Evolutionary conservation across 805 yeast species (phyloP).

Genomic region (Tetrapisispora namnaoensis): DNA sequence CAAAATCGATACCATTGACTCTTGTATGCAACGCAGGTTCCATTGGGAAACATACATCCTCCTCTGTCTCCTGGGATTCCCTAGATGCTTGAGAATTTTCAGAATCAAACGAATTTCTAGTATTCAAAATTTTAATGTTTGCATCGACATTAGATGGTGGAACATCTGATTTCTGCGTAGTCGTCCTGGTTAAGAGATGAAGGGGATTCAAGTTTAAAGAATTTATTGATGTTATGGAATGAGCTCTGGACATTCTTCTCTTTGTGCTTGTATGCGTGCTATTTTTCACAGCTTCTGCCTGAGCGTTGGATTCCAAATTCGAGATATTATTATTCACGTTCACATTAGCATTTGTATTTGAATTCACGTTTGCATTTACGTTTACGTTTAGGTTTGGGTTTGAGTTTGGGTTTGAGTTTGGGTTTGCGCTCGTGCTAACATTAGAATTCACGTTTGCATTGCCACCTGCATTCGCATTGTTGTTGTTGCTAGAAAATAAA

Average conservation of each 20-base stretch:
- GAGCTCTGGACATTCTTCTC: slow-evolving; percentile 6
- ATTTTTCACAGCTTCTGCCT: not conserved
- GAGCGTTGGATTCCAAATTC: slow-evolving; percentile 2
- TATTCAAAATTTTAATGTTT: slow-evolving; percentile 10
- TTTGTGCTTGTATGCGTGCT: not conserved
- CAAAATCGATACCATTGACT: slow-evolving; percentile 78
- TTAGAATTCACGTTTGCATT: not conserved
- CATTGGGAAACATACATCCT: slow-evolving; percentile 96
- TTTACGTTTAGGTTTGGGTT: too few relatives aligned
- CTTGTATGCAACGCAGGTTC: slow-evolving; percentile 47
- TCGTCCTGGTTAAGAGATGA: slow-evolving; percentile 5
- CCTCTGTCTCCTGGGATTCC: slow-evolving; percentile 85
- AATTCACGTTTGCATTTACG: too few relatives aligned
- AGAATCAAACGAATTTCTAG: slow-evolving; percentile 36
- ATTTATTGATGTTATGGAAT: slow-evolving; percentile 2
- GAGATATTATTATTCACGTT: not conserved
- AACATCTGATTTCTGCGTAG: slow-evolving; percentile 8
- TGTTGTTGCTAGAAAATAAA: not conserved
- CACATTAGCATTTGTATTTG: too few relatives aligned
- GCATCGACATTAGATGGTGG: slow-evolving; percentile 3
- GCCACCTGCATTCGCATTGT: not conserved
- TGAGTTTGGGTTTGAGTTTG: too few relatives aligned
- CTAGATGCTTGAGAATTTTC: slow-evolving; percentile 71
- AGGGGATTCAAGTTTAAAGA: slow-evolving; percentile 6
- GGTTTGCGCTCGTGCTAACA: too few relatives aligned